Conservation (phyloP, 2,329 filamentous ascomycete genomes). For the Hansfordia pulvinata region DNA sequence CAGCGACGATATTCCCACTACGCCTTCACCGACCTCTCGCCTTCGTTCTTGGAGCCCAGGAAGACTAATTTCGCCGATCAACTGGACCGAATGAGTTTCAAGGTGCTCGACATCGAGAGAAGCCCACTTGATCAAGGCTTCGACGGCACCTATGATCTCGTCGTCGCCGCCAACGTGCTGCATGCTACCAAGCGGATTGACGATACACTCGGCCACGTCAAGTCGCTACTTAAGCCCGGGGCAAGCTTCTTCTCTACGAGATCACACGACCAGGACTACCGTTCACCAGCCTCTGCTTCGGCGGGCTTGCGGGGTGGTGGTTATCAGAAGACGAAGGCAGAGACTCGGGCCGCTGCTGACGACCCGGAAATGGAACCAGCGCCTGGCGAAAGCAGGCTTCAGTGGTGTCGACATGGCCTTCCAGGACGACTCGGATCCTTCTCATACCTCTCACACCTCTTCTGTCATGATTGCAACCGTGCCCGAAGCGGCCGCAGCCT, state of each 20-base stretch:
- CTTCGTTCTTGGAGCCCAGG: slow-evolving; percentile 21
- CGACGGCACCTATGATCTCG: not conserved
- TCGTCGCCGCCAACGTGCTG: not conserved
- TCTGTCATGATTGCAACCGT: too few species aligned
- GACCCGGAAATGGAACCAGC: not conserved
- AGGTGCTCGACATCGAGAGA: slow-evolving; percentile 17
- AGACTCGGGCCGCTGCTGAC: slow-evolving; percentile 3
- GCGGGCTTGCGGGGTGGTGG: slow-evolving; percentile 1
- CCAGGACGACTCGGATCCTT: slow-evolving; percentile 1
- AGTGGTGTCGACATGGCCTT: not conserved
- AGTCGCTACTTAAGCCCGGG: not conserved
- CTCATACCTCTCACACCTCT: too few species aligned
- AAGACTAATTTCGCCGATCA: slow-evolving; percentile 11
- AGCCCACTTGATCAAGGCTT: not conserved
- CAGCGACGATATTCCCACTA: slow-evolving; percentile 8
- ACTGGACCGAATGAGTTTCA: slow-evolving; percentile 15
- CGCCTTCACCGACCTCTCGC: slow-evolving; percentile 24
- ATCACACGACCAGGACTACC: not conserved
- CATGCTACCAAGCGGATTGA: not conserved
- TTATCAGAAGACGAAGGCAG: not conserved
- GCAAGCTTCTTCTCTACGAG: not conserved
- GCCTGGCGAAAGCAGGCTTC: slow-evolving; percentile 5
- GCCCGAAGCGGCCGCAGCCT: too few species aligned
- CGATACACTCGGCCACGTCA: not conserved
- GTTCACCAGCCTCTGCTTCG: slow-evolving; percentile 1